Percentiles rank a stretch among this genome's conserved stretches.
These are phyloP conservation scores for Aspergillus bombycis DNA, from an alignment of 2,329 filamentous ascomycete genomes.

Conservation along the genomic window DNA sequence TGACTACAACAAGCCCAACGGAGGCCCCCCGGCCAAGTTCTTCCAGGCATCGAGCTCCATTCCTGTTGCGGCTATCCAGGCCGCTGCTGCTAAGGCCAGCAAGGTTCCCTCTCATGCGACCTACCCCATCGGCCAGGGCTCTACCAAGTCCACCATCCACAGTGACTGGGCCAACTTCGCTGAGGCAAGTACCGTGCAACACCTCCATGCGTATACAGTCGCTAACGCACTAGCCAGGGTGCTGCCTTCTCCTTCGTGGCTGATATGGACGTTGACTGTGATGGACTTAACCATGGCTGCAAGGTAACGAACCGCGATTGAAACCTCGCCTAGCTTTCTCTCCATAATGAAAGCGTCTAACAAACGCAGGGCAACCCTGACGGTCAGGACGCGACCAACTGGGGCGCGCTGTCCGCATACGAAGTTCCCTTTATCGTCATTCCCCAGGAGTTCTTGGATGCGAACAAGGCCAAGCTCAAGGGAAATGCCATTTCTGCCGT, in stretches of 20 bases:
- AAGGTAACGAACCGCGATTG: constrained; percentile 16
- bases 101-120: background rate
- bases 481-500: constrained; percentile 35
- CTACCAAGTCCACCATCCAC: constrained; percentile 6
- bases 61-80: background rate
- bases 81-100: background rate
- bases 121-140: background rate
- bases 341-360: background rate
- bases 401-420: constrained; percentile 35
- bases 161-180: constrained; percentile 6
- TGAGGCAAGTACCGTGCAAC: background rate
- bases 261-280: constrained; percentile 40
- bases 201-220: background rate
- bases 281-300: constrained; percentile 33
- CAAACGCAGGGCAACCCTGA: constrained; percentile 31
- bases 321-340: background rate
- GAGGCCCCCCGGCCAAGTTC: background rate
- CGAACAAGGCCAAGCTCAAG: constrained; percentile 21
- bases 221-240: constrained; percentile 20
- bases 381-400: constrained; percentile 31
- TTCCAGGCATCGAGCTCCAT: constrained; percentile 1
- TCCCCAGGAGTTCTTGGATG: constrained; percentile 29
- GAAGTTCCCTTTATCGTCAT: constrained; percentile 38
- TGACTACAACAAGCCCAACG: background rate
- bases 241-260: constrained; percentile 33